These are phyloP conservation scores for Phytophthora pluvialis DNA, from an alignment of 352 stramenopile species.

Conservation along the genomic window DNA sequence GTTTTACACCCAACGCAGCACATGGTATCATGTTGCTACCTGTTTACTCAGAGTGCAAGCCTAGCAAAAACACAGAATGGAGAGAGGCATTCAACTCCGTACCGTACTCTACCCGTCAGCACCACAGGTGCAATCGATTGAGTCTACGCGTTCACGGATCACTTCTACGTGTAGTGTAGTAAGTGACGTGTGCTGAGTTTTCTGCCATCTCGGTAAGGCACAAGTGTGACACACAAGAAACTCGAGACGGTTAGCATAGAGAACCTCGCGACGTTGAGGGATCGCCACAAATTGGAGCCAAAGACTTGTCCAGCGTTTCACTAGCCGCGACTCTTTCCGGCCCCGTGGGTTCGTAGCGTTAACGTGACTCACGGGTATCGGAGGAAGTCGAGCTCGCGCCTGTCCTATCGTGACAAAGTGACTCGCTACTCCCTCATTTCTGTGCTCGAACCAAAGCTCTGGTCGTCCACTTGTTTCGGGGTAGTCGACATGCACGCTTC, in stretches of 20 bases:
- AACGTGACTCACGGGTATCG: conserved; percentile 11
- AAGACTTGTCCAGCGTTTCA: conserved; percentile 13
- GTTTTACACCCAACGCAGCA: too few species aligned
- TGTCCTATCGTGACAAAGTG: conserved; percentile 21
- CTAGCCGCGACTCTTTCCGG: conserved; percentile 31
- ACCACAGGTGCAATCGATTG: neutral
- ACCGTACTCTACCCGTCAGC: neutral
- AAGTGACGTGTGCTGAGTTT: conserved; percentile 12
- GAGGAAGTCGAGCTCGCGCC: conserved; percentile 7
- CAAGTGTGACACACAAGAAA: conserved; percentile 8
- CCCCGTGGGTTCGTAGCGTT: conserved; percentile 7
- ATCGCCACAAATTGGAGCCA: conserved; percentile 3
- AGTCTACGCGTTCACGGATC: neutral
- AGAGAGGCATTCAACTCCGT: neutral
- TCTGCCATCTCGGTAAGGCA: neutral
- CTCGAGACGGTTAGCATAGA: neutral
- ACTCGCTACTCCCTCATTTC: conserved; percentile 3
- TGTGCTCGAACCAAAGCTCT: neutral
- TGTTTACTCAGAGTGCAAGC: too few species aligned
- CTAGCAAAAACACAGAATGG: too few species aligned
- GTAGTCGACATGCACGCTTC: neutral
- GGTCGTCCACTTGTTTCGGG: conserved; percentile 9
- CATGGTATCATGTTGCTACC: too few species aligned
- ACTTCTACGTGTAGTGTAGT: too few species aligned
- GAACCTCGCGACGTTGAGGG: too few species aligned